Base-by-base conservation (phyloP, 2,329 filamentous ascomycete genomes). In the Zasmidium citrigriseum region DNA sequence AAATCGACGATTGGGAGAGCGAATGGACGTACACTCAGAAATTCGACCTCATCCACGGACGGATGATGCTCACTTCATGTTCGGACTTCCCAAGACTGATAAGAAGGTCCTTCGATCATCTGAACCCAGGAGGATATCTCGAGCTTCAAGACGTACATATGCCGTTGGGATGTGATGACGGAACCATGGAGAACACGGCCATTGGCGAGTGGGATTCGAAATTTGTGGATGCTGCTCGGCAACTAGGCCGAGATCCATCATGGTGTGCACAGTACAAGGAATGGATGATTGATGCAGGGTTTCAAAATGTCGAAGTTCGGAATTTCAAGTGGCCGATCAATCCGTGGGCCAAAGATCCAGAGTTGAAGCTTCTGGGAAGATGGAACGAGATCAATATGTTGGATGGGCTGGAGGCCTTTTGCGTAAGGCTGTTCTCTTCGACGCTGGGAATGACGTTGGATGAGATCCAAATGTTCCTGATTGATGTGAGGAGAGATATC, bases 31-130 rank as follows among this genome's bases (percentile, higher is more conserved):
- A 60, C 48, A 24, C 46, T 10, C 48, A 59, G 11, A 61, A 60
- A 38, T 78, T 78, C 59, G 76, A 78, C 56, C 70, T 77, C 34
- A 69, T 78, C 23, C 74, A 76, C 56, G 70, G 74, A 3, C 71
- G 76, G 38, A 68, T 61, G 27, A 46, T 67, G 20, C 41, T 64
- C 2, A 57, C 57, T 3, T 54, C 55, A 2, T 54, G 60, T n/a
- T 56, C 59, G 10, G 62, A 68, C 58, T 68, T 62, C 59, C 62
- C 56, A 3, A 27, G 34, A 2, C 49, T 66, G 4, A 59, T 63
- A 41, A 27, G 44, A n/a, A 57, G 65, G 44, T 52, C 58, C 3
- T 64, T 58, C 34, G 54, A 57, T 10, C 29, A 34, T 18, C 61
- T 67, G n/a, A 60, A 61, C 45, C 66, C 66, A 7, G 65, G 66